Percentiles rank a stretch among this genome's conserved stretches.
These are phyloP conservation scores for Celoporthe dispersa DNA, from an alignment of 2,329 filamentous ascomycete species.

Conservation along the genomic window DNA sequence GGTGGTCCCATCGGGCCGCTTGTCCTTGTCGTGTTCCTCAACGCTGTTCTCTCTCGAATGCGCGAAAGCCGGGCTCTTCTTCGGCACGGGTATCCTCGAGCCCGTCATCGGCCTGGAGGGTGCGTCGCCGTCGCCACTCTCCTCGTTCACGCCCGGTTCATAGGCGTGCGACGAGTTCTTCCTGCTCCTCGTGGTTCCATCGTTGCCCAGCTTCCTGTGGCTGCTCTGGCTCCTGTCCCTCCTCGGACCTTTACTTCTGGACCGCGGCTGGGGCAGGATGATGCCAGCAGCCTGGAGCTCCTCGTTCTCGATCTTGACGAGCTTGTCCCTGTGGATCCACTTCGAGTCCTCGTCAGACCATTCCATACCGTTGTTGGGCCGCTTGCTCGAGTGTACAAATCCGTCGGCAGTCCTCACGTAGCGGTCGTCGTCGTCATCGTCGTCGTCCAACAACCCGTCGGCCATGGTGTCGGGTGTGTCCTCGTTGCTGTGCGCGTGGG, in stretches of 20 bases:
- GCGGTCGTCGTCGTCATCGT: constrained; percentile 29
- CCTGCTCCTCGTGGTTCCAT: constrained; percentile 41
- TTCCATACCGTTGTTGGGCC: constrained; percentile 37
- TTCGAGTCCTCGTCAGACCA: constrained; percentile 64
- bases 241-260: constrained; percentile 52
- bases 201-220: constrained; percentile 39
- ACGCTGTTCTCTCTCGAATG: constrained; percentile 57
- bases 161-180: constrained; percentile 50
- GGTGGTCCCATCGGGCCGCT: constrained; percentile 61
- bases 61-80: constrained; percentile 80
- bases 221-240: constrained; percentile 48
- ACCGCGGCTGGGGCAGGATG: constrained; percentile 58
- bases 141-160: constrained; percentile 45
- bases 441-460: constrained; percentile 44
- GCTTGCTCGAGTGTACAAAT: constrained; percentile 31
- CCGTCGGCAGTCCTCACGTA: constrained; percentile 15
- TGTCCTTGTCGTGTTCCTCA: constrained; percentile 62
- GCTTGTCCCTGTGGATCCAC: constrained; percentile 86
- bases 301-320: constrained; percentile 79
- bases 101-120: constrained; percentile 61
- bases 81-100: constrained; percentile 88
- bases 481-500: constrained; percentile 34
- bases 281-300: constrained; percentile 82
- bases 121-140: constrained; percentile 62
- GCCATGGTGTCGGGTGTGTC: constrained; percentile 50